Base-by-base conservation (phyloP, 2,329 filamentous ascomycete genomes). In the Microsporum canis region DNA sequence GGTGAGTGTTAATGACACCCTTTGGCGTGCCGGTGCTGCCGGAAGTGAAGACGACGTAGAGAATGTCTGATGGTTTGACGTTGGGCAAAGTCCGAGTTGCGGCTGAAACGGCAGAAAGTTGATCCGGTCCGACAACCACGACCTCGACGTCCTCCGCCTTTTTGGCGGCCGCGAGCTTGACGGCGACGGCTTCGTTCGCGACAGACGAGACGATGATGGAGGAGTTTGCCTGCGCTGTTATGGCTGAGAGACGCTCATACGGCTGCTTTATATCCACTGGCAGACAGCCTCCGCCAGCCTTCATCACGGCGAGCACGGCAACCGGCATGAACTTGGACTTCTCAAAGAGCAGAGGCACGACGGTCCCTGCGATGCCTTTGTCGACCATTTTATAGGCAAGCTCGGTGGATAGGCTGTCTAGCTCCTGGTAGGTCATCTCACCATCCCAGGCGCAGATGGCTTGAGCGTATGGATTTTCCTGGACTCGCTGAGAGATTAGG, bases 11-110 rank as follows among this genome's bases (percentile, higher is more conserved):
- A 17, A 81, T 71, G 0, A 82, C 80, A 2, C 73, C 76, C 67
- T 80, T 80, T 0, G 78, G 77, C n/a, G 78, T 64, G 1, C 78
- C 77, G 0, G 78, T 80, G 0, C 78, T 79, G 3, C 78, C 78
- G 3, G 73, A 76, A 10, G 74, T 77, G 68, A 78, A 80, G 33
- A 80, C 75, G 58, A 80, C 70, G 17, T 75, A 71, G 31, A 77
- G 71, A 23, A 78, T 65, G 64, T 95, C 89, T 10, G 87, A 27
- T 17, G 53, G 53, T 7, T 29, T 6, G 23, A 57, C 53, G 7
- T 23, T 36, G 1, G 53, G 53, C 53, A 57, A 23, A 27, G 57
- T 6, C 17, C 23, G 5, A n/a, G 38, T 14, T 45, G 57, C 41
- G 23, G 53, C 23, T 14, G n/a, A 23, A 29, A 12, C 17, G 53